Evolutionary conservation across 2,329 filamentous ascomycete species (phyloP).

Genomic region (Lachnellula occidentalis): DNA sequence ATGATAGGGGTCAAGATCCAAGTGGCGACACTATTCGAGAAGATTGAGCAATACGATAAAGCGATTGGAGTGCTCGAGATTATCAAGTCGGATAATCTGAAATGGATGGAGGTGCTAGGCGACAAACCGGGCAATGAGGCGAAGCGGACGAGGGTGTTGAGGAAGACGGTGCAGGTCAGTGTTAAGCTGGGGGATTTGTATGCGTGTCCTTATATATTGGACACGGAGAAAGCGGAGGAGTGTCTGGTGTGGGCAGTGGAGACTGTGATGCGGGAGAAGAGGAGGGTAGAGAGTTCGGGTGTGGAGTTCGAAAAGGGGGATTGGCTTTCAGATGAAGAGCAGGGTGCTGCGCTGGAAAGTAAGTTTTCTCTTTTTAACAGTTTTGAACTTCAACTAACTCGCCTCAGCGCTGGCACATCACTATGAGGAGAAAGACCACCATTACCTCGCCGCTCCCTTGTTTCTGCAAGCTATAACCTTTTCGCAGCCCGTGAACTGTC

Average conservation of each 20-base stretch:
- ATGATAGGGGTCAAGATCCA: slow-evolving; percentile 85
- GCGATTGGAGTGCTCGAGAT: slow-evolving; percentile 74
- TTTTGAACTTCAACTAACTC: slow-evolving; percentile 26
- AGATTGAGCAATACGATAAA: slow-evolving; percentile 61
- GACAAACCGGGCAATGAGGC: slow-evolving; percentile 38
- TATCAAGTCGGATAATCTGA: slow-evolving; percentile 63
- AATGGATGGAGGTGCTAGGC: slow-evolving; percentile 54
- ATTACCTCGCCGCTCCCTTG: slow-evolving; percentile 77
- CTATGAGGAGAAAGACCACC: slow-evolving; percentile 68
- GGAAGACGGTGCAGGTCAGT: slow-evolving; percentile 67
- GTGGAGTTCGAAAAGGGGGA: slow-evolving; percentile 63
- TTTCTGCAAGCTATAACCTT: slow-evolving; percentile 79
- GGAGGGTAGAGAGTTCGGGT: slow-evolving; percentile 50
- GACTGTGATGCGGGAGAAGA: slow-evolving; percentile 68
- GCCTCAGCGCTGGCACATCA: slow-evolving; percentile 63
- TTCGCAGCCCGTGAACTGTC: slow-evolving; percentile 60
- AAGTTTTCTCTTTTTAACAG: neutral
- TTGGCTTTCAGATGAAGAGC: slow-evolving; percentile 66
- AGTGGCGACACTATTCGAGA: slow-evolving; percentile 73
- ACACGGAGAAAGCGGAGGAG: slow-evolving; percentile 69
- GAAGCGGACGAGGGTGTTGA: slow-evolving; percentile 60
- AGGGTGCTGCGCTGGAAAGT: slow-evolving; percentile 71
- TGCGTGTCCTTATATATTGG: slow-evolving; percentile 66
- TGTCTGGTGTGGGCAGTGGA: slow-evolving; percentile 77
- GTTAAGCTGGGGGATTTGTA: slow-evolving; percentile 86